Percentiles rank a stretch among this genome's conserved stretches.
Evolutionary conservation across 257 asterid genomes (phyloP).

Genomic region (Petrea volubilis): DNA sequence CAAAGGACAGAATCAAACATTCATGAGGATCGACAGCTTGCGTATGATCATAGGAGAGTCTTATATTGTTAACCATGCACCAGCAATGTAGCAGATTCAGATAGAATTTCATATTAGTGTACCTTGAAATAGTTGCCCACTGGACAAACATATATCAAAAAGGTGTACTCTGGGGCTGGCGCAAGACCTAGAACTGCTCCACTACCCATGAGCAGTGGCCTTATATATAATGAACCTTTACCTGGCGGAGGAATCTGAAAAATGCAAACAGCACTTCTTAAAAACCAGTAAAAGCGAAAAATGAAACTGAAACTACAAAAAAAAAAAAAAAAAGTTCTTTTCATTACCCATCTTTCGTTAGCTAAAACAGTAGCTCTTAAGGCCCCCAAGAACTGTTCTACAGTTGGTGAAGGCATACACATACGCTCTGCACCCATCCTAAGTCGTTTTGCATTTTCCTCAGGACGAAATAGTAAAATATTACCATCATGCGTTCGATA

Average conservation of each 20-base stretch:
- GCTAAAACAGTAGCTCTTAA: slow-evolving; percentile 64
- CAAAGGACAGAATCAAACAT: not conserved
- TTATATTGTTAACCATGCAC: not conserved
- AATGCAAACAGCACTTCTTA: not conserved
- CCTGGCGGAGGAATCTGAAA: slow-evolving; percentile 78
- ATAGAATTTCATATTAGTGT: not conserved
- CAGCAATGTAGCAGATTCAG: not conserved
- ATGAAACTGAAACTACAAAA: not conserved
- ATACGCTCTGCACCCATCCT: slow-evolving; percentile 79
- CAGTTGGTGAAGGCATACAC: slow-evolving; percentile 83
- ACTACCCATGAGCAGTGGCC: slow-evolving; percentile 81
- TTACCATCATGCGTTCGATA: slow-evolving; percentile 58
- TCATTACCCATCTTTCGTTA: slow-evolving; percentile 74
- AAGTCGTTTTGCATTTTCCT: slow-evolving; percentile 67
- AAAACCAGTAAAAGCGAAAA: not conserved
- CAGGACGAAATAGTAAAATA: slow-evolving; percentile 69
- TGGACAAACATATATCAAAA: slow-evolving; percentile 62
- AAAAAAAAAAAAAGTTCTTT: not conserved
- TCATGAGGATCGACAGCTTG: not conserved
- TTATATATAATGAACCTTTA: slow-evolving; percentile 66
- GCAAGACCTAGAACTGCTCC: slow-evolving; percentile 78
- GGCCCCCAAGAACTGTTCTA: slow-evolving; percentile 71
- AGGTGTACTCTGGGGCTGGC: slow-evolving; percentile 81
- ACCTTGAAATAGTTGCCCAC: slow-evolving; percentile 81
- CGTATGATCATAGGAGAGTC: too few relatives aligned